Evolutionary conservation across 2,329 filamentous ascomycete genomes (phyloP).

Genomic region (Chrysoporthe puriensis): DNA sequence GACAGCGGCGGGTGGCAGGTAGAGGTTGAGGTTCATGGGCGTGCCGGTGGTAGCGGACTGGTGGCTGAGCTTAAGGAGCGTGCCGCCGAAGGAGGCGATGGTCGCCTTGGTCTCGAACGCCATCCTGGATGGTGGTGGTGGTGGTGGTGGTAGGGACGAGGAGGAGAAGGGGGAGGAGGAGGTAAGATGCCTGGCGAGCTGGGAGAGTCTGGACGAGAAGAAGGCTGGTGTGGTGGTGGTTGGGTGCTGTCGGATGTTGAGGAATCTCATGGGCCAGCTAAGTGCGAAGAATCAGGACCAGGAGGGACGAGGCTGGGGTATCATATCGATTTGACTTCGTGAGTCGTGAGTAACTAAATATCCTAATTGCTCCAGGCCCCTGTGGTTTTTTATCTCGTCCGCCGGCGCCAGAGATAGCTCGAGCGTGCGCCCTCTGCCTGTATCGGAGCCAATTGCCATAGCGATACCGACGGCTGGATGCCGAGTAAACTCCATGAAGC

Average conservation of each 20-base stretch:
- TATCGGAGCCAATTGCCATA: not conserved
- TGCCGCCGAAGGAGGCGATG: slow-evolving; percentile 90
- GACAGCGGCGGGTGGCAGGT: slow-evolving; percentile 74
- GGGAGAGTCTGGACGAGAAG: slow-evolving; percentile 20
- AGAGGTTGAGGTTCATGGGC: slow-evolving; percentile 92
- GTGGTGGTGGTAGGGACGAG: not conserved
- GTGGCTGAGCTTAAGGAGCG: slow-evolving; percentile 93
- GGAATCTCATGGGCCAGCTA: slow-evolving; percentile 19
- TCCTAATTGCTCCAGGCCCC: not conserved
- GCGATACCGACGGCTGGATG: slow-evolving; percentile 13
- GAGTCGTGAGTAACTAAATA: not conserved
- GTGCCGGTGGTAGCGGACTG: slow-evolving; percentile 77
- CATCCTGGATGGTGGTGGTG: slow-evolving; percentile 57
- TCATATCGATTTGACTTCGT: slow-evolving; percentile 10
- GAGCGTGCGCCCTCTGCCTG: too few species aligned
- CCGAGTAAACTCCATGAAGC: slow-evolving; percentile 30
- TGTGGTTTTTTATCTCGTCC: not conserved
- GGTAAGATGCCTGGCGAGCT: slow-evolving; percentile 24
- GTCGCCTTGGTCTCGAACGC: slow-evolving; percentile 86
- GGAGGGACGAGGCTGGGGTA: slow-evolving; percentile 5
- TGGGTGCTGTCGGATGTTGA: slow-evolving; percentile 19
- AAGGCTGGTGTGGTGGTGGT: slow-evolving; percentile 7
- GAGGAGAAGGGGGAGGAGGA: slow-evolving; percentile 1
- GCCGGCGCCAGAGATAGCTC: not conserved
- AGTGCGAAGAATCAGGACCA: not conserved